Percentiles rank a stretch among this genome's conserved stretches.
Conservation (phyloP, 2,329 filamentous ascomycete species). For the Colletotrichum orchidophilum region DNA sequence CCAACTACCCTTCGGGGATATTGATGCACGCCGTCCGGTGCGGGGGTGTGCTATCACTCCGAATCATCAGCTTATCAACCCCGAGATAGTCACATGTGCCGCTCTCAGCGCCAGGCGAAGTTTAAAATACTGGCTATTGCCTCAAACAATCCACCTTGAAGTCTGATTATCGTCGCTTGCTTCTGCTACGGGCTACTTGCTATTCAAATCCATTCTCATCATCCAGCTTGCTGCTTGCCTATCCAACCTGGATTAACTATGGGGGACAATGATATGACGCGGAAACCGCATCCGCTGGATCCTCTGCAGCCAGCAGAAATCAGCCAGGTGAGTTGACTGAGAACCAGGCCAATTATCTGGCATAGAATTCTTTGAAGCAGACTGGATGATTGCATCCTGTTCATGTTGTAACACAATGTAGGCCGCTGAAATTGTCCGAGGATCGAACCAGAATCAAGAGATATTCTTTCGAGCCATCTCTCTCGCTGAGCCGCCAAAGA, state of each 20-base stretch:
- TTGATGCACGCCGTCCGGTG: constrained; percentile 5
- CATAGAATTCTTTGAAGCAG: background rate
- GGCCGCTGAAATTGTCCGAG: constrained; percentile 12
- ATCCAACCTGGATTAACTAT: too few relatives aligned
- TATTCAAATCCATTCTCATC: background rate
- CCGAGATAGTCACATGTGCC: constrained; percentile 10
- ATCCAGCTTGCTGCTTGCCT: too few relatives aligned
- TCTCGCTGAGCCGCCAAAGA: constrained; percentile 55
- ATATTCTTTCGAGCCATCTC: constrained; percentile 55
- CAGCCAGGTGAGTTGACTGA: constrained; percentile 5
- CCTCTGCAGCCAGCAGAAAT: constrained; percentile 28
- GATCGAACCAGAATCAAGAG: constrained; percentile 18
- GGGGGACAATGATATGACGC: background rate
- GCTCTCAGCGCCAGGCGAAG: background rate
- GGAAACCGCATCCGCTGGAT: constrained; percentile 23
- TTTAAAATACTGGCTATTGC: background rate
- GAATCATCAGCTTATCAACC: background rate
- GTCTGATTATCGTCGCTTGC: background rate
- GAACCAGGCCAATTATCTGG: too few relatives aligned
- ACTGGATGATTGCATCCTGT: too few relatives aligned
- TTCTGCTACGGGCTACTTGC: background rate
- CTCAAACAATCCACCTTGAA: accelerated
- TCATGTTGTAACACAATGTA: background rate
- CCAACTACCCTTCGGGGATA: constrained; percentile 27
- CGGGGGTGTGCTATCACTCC: constrained; percentile 9